Conservation (phyloP, 2,329 filamentous ascomycete species). For the Fusarium sp. region DNA sequence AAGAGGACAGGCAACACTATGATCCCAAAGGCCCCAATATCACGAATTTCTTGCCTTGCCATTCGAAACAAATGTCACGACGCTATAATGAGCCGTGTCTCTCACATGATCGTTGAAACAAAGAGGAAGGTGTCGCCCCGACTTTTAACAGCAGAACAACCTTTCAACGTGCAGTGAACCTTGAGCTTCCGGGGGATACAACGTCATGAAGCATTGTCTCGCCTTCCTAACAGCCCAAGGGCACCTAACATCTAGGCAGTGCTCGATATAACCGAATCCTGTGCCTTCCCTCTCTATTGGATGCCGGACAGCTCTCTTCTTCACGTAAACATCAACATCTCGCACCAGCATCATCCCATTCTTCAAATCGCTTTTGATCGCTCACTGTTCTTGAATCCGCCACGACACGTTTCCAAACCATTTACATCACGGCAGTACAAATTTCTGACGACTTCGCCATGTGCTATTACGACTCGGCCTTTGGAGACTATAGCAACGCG, state of each 20-base stretch:
- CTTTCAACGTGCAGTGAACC: not conserved
- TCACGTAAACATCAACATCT: not conserved
- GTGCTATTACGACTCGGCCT: not conserved
- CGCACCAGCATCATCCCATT: not conserved
- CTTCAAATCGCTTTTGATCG: not conserved
- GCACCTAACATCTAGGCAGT: not conserved
- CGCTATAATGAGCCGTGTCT: not conserved
- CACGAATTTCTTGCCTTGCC: no score
- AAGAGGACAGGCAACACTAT: no score
- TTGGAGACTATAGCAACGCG: no score
- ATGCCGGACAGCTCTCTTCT: not conserved
- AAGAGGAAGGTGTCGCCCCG: not conserved
- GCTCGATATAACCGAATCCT: no score
- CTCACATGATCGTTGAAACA: not conserved
- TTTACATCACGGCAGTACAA: not conserved
- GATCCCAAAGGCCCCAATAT: no score
- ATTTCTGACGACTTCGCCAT: not conserved
- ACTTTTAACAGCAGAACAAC: not conserved
- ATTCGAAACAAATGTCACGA: no score
- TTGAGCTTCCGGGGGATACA: not conserved
- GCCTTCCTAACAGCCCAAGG: not conserved
- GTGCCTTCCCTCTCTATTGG: no score
- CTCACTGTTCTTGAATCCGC: no score
- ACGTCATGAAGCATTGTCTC: not conserved
- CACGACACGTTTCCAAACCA: not conserved